Percentiles rank a stretch among this genome's conserved stretches.
Evolutionary conservation across 176 grass and related monocot species (phyloP).

Genomic region (Eragrostis nindensis): DNA sequence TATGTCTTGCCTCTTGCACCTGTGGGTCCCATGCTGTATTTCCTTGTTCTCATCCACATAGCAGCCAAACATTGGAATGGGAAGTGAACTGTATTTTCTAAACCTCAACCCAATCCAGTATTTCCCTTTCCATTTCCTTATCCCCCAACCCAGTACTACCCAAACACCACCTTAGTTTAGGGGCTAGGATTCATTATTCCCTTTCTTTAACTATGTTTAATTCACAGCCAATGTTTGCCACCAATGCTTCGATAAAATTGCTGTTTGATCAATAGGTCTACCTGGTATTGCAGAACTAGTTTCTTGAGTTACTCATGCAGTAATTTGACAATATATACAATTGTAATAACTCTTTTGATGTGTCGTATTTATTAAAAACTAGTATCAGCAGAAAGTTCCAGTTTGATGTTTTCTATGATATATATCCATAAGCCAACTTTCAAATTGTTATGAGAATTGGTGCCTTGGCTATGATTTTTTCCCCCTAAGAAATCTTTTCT

Average conservation of each 20-base stretch:
- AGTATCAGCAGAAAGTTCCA: not conserved
- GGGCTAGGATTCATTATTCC: conserved; percentile 21
- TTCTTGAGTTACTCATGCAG: not conserved
- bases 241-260: conserved; percentile 21
- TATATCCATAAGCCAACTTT: not conserved
- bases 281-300: conserved; percentile 13
- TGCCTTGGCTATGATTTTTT: too few relatives aligned
- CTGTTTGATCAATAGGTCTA: not conserved
- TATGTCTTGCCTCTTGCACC: too few relatives aligned
- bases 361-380: not conserved
- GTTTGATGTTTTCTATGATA: conserved; percentile 14
- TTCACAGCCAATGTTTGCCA: not conserved
- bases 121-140: too few relatives aligned
- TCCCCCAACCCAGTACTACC: too few relatives aligned
- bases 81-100: too few relatives aligned
- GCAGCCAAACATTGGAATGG: too few relatives aligned
- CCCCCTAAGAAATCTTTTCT: too few relatives aligned
- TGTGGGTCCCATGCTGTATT: too few relatives aligned
- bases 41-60: too few relatives aligned
- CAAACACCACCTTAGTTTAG: too few relatives aligned
- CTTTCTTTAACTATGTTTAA: not conserved
- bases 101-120: too few relatives aligned
- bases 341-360: not conserved
- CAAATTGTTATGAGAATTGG: too few relatives aligned
- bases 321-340: conserved; percentile 7